Evolutionary conservation across 1,284 basidiomycete species (phyloP).

Genomic region (Erythrobasidium hasegawianum): DNA sequence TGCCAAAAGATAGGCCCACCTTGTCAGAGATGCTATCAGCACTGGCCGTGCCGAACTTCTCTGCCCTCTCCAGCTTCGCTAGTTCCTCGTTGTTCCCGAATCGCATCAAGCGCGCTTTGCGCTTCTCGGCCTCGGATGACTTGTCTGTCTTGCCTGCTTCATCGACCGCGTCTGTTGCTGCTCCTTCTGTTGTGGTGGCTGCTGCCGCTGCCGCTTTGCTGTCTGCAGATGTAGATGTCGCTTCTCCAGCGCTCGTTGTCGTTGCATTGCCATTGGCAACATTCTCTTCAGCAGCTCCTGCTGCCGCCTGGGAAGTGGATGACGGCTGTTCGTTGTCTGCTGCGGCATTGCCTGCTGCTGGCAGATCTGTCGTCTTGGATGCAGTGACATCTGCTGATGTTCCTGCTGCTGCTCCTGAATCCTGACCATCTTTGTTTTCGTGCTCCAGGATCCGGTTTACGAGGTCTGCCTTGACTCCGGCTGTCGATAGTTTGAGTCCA

Average conservation of each 20-base stretch:
- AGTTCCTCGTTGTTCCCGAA: slow-evolving; percentile 28
- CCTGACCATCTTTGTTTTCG: not conserved
- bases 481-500: slow-evolving; percentile 11
- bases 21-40: slow-evolving; percentile 15
- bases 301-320: not conserved
- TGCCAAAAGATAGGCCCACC: too few relatives aligned
- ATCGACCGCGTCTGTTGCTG: not conserved
- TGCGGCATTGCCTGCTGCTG: too few relatives aligned
- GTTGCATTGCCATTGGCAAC: not conserved
- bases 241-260: not conserved
- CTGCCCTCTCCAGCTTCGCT: slow-evolving; percentile 21
- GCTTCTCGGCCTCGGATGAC: slow-evolving; percentile 22
- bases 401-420: too few relatives aligned
- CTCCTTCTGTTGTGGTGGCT: too few relatives aligned
- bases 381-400: not conserved
- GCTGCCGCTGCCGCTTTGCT: not conserved
- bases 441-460: slow-evolving; percentile 29
- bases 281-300: not conserved
- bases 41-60: slow-evolving; percentile 15
- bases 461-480: slow-evolving; percentile 26
- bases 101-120: slow-evolving; percentile 15
- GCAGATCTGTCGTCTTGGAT: not conserved
- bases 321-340: slow-evolving; percentile 4
- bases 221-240: not conserved
- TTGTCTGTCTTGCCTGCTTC: slow-evolving; percentile 11